Evolutionary conservation across 2,329 filamentous ascomycete species (phyloP), one percentile per base, ranked within the genome.

Genomic region (Camillea tinctor): DNA sequence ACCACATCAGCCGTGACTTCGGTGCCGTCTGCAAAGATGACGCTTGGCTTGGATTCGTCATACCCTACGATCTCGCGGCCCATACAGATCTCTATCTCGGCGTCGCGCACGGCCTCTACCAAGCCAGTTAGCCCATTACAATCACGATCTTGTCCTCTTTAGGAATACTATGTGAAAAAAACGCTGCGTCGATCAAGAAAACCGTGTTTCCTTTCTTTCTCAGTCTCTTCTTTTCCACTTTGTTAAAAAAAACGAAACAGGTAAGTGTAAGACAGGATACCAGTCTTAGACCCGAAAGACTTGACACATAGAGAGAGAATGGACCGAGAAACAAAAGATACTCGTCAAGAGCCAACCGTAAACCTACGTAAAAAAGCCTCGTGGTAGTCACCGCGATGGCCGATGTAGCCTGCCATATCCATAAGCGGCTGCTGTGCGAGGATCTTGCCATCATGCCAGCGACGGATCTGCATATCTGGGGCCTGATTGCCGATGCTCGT

Each of bases 321-420:
- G 15, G 2, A 15, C 26, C 8, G n/a, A 44, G 36, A 17, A 6
- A 7, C 17, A 44, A 44, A 15, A 17, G 36, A n/a, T 3, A 44
- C 15, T 15, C 36, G n/a, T 6, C 7, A 11, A 11, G 36, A 9
- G 17, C n/a, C 36, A 44, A 30, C 26, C 13, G 2, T n/a, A 15
- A 2, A 44, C 36, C 13, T 44, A 44, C 36, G 36, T 44, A 79
- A 69, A 56, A 79, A 77, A 0, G 72, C 76, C 52, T 76, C 73
- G 65, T 79, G 77, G 62, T 80, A 79, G 65, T 80, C 77, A 3
- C 77, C 77, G 6, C 77, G 70, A 63, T 80, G 77, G 2, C 77
- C 77, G 56, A 79, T 79, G 60, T 79, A 78, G 4, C 77, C 77
- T 2, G 79, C 79, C 79, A 81, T 81, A 68, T 81, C 79, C 78